Evolutionary conservation across 1,284 basidiomycete genomes (phyloP).

Genomic region (Malassezia japonica): DNA sequence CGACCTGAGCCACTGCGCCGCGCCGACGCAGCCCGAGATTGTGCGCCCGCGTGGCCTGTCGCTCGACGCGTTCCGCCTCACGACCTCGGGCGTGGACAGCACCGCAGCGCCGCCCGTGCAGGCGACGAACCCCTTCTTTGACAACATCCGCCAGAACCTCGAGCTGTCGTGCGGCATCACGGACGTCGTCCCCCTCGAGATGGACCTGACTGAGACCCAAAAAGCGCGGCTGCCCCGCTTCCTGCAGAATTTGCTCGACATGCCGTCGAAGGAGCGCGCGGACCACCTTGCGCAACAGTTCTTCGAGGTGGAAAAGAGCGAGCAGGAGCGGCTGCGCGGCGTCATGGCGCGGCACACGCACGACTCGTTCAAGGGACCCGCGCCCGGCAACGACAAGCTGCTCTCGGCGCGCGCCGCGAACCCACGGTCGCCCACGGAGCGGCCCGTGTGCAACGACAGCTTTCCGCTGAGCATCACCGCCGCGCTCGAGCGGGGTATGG

Average conservation of each 20-base stretch:
- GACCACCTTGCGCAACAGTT: constrained; percentile 79
- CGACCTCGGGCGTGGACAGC: constrained; percentile 4
- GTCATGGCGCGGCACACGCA: constrained; percentile 82
- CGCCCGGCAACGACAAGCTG: not conserved
- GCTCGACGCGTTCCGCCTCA: constrained; percentile 29
- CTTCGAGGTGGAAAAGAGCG: constrained; percentile 77
- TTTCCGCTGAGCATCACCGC: constrained; percentile 89
- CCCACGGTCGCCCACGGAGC: constrained; percentile 10
- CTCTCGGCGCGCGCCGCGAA: not conserved
- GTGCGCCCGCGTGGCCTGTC: constrained; percentile 23
- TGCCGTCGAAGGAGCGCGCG: constrained; percentile 56
- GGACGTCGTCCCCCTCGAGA: constrained; percentile 32
- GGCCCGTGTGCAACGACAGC: constrained; percentile 6
- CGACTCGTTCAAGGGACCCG: constrained; percentile 17
- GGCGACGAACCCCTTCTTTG: constrained; percentile 54
- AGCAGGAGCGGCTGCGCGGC: constrained; percentile 76
- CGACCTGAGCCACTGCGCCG: not conserved
- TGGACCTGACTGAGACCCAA: constrained; percentile 19
- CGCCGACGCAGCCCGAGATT: not conserved
- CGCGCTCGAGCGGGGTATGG: constrained; percentile 83
- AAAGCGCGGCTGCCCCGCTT: constrained; percentile 62
- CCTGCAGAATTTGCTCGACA: constrained; percentile 62
- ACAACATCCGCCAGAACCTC: constrained; percentile 86
- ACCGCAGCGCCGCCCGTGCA: constrained; percentile 20
- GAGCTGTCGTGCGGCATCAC: constrained; percentile 73